phyloP scores from a whole-genome alignment of 768 basidiomycete species.

The Auricularia auricula-judae region DNA sequence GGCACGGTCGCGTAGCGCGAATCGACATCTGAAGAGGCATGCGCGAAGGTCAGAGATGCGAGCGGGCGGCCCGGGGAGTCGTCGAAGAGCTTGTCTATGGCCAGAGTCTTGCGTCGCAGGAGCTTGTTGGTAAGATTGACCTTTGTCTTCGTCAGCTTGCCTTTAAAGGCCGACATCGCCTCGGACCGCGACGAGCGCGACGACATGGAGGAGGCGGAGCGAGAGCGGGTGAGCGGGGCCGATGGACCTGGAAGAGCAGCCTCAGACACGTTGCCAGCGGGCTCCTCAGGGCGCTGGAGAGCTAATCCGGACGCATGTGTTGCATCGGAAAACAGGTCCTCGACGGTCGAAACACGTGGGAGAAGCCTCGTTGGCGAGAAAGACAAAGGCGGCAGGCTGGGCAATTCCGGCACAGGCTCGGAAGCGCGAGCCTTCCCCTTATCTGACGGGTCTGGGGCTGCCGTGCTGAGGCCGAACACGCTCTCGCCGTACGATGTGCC shows the following conservation, averaged over 20 bases:
- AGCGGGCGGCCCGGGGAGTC: neutral
- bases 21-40: neutral
- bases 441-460: conserved; percentile 21
- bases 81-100: neutral
- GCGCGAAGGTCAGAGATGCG: neutral
- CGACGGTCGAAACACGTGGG: conserved; percentile 28
- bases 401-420: conserved; percentile 21
- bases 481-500: conserved; percentile 3
- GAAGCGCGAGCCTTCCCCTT: conserved; percentile 46
- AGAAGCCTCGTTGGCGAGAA: conserved; percentile 46
- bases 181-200: conserved; percentile 16
- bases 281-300: conserved; percentile 8
- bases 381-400: conserved; percentile 53
- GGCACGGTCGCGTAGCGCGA: neutral
- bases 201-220: conserved; percentile 15
- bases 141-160: conserved; percentile 25
- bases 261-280: conserved; percentile 27
- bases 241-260: conserved; percentile 10
- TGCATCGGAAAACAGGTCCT: conserved; percentile 13
- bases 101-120: conserved; percentile 19
- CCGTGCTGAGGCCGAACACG: conserved; percentile 9
- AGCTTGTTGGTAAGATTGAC: conserved; percentile 48
- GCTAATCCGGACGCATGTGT: conserved; percentile 24
- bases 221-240: conserved; percentile 11
- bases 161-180: neutral